Percentiles rank a stretch among this genome's conserved stretches.
Evolutionary conservation across 306 rosid species (phyloP).

Genomic region (Hippophae rhamnoides): DNA sequence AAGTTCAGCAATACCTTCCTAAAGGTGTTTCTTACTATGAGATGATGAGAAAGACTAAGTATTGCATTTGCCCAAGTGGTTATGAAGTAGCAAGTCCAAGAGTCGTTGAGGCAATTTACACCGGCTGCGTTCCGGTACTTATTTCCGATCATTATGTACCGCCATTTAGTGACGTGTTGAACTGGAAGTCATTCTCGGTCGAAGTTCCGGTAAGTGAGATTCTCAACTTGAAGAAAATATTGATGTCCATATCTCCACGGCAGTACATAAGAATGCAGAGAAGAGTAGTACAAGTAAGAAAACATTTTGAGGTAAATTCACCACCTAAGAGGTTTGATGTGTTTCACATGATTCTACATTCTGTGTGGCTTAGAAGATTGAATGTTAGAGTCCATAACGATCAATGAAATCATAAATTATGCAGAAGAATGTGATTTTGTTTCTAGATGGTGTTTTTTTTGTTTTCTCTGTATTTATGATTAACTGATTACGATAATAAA

Average conservation of each 20-base stretch:
- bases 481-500: too few relatives aligned
- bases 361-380: slow-evolving; percentile 82
- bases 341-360: slow-evolving; percentile 88
- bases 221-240: slow-evolving; percentile 61
- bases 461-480: too few relatives aligned
- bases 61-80: slow-evolving; percentile 85
- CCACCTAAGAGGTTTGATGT: slow-evolving; percentile 70
- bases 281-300: slow-evolving; percentile 50
- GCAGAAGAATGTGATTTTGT: not conserved
- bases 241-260: slow-evolving; percentile 36
- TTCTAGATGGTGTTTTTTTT: not conserved
- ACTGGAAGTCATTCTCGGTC: slow-evolving; percentile 73
- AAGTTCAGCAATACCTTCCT: slow-evolving; percentile 62
- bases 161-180: slow-evolving; percentile 68
- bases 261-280: slow-evolving; percentile 67
- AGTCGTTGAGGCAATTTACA: slow-evolving; percentile 83
- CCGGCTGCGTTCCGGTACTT: slow-evolving; percentile 76
- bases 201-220: slow-evolving; percentile 52
- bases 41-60: slow-evolving; percentile 70
- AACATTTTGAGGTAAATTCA: slow-evolving; percentile 66
- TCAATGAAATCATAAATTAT: slow-evolving; percentile 4
- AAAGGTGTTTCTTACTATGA: slow-evolving; percentile 54
- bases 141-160: slow-evolving; percentile 79
- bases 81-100: slow-evolving; percentile 88
- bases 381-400: slow-evolving; percentile 42